Base-by-base conservation (phyloP, 768 basidiomycete species). In the Hysterangium stoloniferum region DNA sequence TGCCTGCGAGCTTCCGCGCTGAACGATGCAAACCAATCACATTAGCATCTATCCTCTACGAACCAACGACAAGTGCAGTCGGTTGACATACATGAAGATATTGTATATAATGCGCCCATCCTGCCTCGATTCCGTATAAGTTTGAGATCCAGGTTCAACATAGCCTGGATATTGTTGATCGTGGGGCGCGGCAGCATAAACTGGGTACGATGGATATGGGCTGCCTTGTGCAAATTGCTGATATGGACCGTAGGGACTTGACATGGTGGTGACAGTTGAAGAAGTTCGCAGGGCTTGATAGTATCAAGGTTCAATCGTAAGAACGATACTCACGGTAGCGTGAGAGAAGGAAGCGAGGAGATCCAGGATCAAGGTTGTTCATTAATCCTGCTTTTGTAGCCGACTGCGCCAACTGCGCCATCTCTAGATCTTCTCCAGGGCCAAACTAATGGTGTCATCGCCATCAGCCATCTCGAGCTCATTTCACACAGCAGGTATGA, bases 1-100 rank as follows among this genome's bases (percentile, higher is more conserved):
- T 61, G 85, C 86, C 84, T 86, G 33, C 85, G 84, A 52, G 81
- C 65, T 34, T 86, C 80, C 49, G 84, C 85, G 68, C 85, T 87
- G 52, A 32, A 25, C 3, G 32, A 17, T 6, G 25, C 34, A 6
- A 12, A 41, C 2, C 40, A 41, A 22, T 41, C n/a, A 40, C n/a
- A n/a, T n/a, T n/a, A n/a, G n/a, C n/a, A n/a, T 11, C 17, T 25
- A 19, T 12, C 8, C 19, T 27, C 33, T 24, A 27, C 34, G 20
- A 28, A 25, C 20, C 47, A 27, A 40, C 4, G 22, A 24, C 20
- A n/a, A 19, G 19, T n/a, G n/a, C 24, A 19, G 32, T 20, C 35
- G 19, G 32, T 29, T 32, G 20, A 66, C 79, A 55, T 59, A 84
- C 86, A 71, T 87, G 77, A 86, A 89, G 11, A 79, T 75, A 59